phyloP scores from a whole-genome alignment of 2,329 filamentous ascomycete genomes.

The Huntiella decipiens region DNA sequence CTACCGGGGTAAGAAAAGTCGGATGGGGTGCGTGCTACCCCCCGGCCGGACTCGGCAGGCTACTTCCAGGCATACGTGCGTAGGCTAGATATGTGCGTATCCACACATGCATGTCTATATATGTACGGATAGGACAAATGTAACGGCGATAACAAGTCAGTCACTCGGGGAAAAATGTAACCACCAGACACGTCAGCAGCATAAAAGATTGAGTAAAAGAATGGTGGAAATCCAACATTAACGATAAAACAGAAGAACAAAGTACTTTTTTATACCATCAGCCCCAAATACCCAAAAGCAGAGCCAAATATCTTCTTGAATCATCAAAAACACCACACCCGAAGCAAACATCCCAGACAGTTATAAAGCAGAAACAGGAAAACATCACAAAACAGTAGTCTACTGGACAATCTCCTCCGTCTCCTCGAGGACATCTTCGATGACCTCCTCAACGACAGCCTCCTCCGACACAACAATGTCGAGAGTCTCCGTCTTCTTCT shows the following conservation, averaged over 20 bases:
- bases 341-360: neutral
- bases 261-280: constrained; percentile 8
- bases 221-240: neutral
- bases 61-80: too few relatives aligned
- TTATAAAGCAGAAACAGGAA: neutral
- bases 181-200: neutral
- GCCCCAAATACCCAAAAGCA: constrained; percentile 5
- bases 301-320: neutral
- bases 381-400: constrained; percentile 6
- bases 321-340: neutral
- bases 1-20: too few relatives aligned
- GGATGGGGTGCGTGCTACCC: too few relatives aligned
- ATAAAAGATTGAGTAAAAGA: neutral
- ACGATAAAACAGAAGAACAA: constrained; percentile 6
- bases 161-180: neutral
- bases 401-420: constrained; percentile 52
- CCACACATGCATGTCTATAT: too few relatives aligned
- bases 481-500: constrained; percentile 32
- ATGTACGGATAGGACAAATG: too few relatives aligned
- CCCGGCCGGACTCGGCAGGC: too few relatives aligned
- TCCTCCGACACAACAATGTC: constrained; percentile 37
- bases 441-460: constrained; percentile 65
- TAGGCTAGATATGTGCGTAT: too few relatives aligned
- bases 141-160: too few relatives aligned
- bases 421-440: constrained; percentile 60